Conservation (phyloP, 441 rosid genomes). For the Adansonia madagascariensis region DNA sequence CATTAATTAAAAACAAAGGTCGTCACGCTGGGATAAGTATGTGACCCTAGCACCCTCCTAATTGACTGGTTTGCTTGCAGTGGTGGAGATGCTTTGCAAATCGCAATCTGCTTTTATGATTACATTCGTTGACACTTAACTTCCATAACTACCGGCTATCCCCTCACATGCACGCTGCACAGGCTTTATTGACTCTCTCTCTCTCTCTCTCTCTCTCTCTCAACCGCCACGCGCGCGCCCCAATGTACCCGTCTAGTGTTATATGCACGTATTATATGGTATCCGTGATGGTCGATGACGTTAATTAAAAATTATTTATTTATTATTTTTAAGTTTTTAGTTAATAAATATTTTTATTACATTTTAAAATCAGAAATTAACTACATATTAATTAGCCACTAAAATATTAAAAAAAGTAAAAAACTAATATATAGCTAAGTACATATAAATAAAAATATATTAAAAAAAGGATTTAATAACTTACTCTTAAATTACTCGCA, state of each 20-base stretch:
- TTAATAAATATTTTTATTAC: too few species aligned
- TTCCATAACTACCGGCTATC: conserved; percentile 50
- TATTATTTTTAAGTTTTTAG: too few species aligned
- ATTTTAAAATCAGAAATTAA: too few species aligned
- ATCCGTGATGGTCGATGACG: too few species aligned
- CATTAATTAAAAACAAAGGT: neutral
- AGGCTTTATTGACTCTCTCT: conserved; percentile 15
- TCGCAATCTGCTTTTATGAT: conserved; percentile 19
- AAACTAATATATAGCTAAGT: too few species aligned
- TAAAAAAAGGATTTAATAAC: too few species aligned
- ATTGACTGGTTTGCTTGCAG: neutral
- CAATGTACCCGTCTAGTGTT: neutral
- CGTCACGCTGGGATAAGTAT: neutral
- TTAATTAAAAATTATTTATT: too few species aligned
- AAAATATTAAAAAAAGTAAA: too few species aligned
- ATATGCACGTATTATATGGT: too few species aligned
- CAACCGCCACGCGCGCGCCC: neutral
- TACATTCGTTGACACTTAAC: conserved; percentile 40
- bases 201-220: neutral
- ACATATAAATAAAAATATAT: too few species aligned
- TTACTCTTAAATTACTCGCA: too few species aligned
- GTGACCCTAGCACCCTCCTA: neutral
- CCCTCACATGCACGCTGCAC: conserved; percentile 16
- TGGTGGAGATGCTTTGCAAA: conserved; percentile 15
- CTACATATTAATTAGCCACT: too few species aligned